Evolutionary conservation across 2,329 filamentous ascomycete genomes (phyloP), one percentile per base, ranked within the genome.

Genomic region (Fusarium hainanense): DNA sequence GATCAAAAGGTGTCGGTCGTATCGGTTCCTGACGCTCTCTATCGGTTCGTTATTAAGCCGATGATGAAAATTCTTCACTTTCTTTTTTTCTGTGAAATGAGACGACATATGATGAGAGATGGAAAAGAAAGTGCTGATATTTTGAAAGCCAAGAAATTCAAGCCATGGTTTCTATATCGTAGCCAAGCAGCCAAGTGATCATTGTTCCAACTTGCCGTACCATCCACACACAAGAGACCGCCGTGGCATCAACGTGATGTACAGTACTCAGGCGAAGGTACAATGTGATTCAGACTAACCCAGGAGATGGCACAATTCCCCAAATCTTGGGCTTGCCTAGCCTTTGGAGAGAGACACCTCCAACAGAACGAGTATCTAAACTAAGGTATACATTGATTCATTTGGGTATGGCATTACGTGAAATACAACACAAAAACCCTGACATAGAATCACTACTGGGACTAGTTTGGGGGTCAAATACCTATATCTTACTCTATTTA

Each of bases 1-100:
- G 21, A 47, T 42, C 13, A 44, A 47, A 56, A 68, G 49, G 27
- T 25, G 11, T 28, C 25, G 25, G 14, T 68, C 58, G 43, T 50
- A 56, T 64, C 61, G 56, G 68, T 55, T 69, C 52, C 54, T 44
- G 52, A 70, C 54, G 58, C 54, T 62, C 64, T 69, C 42, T 43
- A 43, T 58, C 68, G 57, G 66, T 41, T 51, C 25, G 46, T 37
- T 37, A 52, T 41, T 59, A 46, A 58, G 56, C 40, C 61, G 60
- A 40, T 21, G 18, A 20, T 21, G 32, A 68, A 68, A 67, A 59
- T 6, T 63, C 54, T 70, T 56, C 63, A 34, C 28, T 30, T 23
- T 13, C 6, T 63, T 54, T 70, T 52, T 54, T 32, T n/a, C 9
- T 48, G n/a, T 54, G 21, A 48, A 44, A 44, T 20, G 40, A 34